Conservation (phyloP, 208 protist genomes). For the Borovskyia barvae region DNA sequence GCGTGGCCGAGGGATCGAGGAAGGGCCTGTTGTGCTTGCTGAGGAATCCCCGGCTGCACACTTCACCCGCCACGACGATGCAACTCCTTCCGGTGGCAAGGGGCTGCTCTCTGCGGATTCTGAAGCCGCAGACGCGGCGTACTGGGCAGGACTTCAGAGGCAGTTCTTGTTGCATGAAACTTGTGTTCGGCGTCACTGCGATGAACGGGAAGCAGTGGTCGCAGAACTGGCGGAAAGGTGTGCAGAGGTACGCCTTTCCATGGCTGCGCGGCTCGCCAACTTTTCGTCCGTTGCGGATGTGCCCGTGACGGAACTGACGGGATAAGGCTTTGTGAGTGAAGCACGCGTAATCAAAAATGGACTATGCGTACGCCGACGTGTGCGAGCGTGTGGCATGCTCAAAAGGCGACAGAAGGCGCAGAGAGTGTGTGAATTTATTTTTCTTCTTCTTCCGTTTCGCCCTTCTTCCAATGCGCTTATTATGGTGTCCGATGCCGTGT, state of each 20-base stretch:
- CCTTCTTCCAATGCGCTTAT: background rate
- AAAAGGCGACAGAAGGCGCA: too few relatives aligned
- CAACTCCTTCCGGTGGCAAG: too few relatives aligned
- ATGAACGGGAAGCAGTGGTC: conserved; percentile 30
- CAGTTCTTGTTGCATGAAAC: conserved; percentile 30
- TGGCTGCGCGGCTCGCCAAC: conserved; percentile 30
- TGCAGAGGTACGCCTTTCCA: conserved; percentile 28
- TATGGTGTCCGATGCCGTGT: too few relatives aligned
- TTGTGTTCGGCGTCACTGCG: conserved; percentile 23
- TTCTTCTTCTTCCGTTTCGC: too few relatives aligned
- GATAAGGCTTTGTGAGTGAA: conserved; percentile 4
- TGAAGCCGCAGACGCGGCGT: background rate
- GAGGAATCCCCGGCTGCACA: too few relatives aligned
- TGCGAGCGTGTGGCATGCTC: too few relatives aligned
- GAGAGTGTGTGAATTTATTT: too few relatives aligned
- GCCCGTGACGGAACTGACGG: conserved; percentile 15
- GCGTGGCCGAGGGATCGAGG: too few relatives aligned
- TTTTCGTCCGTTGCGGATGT: conserved; percentile 24
- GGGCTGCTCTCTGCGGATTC: too few relatives aligned
- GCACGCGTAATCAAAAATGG: background rate
- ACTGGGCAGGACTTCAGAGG: conserved; percentile 5
- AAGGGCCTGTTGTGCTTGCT: too few relatives aligned
- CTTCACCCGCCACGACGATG: too few relatives aligned
- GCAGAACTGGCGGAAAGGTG: conserved; percentile 32
- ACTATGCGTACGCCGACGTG: too few relatives aligned